These are phyloP conservation scores for Lentinula sp. DNA, from an alignment of 768 basidiomycete species.

Conservation along the genomic window DNA sequence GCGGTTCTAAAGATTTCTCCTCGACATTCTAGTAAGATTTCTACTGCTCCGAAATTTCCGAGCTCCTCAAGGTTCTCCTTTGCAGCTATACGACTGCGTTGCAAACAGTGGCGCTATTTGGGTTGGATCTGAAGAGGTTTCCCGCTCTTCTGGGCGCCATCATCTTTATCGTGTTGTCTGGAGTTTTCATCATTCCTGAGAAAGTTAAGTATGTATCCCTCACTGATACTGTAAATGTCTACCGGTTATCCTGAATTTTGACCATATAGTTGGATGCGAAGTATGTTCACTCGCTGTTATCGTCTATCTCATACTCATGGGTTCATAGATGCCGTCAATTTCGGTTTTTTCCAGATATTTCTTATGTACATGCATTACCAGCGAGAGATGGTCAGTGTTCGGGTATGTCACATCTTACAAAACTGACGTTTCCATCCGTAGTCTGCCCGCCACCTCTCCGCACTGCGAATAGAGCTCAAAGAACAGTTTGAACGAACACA, in stretches of 20 bases:
- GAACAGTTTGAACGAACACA: constrained; percentile 28
- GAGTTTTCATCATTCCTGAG: constrained; percentile 30
- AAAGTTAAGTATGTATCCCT: constrained; percentile 1
- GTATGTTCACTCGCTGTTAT: constrained; percentile 17
- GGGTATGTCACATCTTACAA: background rate
- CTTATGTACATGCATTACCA: constrained; percentile 72
- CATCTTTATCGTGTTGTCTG: constrained; percentile 47
- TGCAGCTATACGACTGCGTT: constrained; percentile 23
- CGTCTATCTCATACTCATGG: background rate
- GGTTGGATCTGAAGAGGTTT: constrained; percentile 58
- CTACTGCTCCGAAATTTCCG: background rate
- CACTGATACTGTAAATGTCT: background rate
- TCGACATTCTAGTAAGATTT: constrained; percentile 4
- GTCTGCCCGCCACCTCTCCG: constrained; percentile 4
- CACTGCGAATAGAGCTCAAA: constrained; percentile 13
- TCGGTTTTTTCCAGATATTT: constrained; percentile 74
- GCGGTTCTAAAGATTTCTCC: constrained; percentile 6
- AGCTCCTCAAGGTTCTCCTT: background rate
- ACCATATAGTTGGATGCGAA: constrained; percentile 23
- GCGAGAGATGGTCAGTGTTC: constrained; percentile 41
- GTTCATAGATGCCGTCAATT: constrained; percentile 54
- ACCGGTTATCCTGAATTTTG: background rate
- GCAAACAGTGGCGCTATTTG: constrained; percentile 69
- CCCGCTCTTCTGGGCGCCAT: constrained; percentile 56
- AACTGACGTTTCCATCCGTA: background rate